Base-by-base conservation (phyloP, 352 stramenopile species). In the Pythium apleroticum region DNA sequence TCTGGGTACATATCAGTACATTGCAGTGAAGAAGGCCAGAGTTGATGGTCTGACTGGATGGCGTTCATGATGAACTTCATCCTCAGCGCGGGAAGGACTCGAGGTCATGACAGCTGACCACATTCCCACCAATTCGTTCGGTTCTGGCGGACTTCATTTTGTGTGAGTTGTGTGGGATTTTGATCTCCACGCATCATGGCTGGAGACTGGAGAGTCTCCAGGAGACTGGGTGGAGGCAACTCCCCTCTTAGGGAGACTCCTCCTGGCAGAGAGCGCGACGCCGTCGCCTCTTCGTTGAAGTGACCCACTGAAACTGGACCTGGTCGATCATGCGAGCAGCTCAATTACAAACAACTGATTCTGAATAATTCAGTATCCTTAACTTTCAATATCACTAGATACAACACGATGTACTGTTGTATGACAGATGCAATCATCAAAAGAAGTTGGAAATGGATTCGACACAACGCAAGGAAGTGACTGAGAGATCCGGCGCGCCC, bases 271-370 rank as follows among this genome's bases (percentile, higher is more conserved):
- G 37, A 46, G 37, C 37, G 8, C 37, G 14, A 11, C 12, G 15
- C 37, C 14, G 37, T 46, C 37, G 37, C 37, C 37, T 22, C 15
- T 46, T 46, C 37, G 37, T 46, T 46, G 37, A 46, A 46, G 37
- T 46, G 37, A 22, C 15, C 37, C 37, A 46, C 37, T 46, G 37
- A 46, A 46, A 46, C 37, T 46, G 37, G 37, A 46, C 37, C 37
- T 46, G 37, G 15, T 46, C 37, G 37, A n/a, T 46, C 37, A 46
- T 9, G 3, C 5, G 37, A 46, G 17, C 37, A 46, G 37, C 14
- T 46, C 37, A 20, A 46, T 46, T 20, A 46, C 37, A 7, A 46
- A 22, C 37, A 22, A 15, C 12, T 41, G 8, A 4, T 41, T 12
- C 5, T 19, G 2, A 5, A 4, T 41, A 41, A 4, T 3, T 41